Evolutionary conservation across 2,329 filamentous ascomycete species (phyloP).

Genomic region (Xylariaceae sp.): DNA sequence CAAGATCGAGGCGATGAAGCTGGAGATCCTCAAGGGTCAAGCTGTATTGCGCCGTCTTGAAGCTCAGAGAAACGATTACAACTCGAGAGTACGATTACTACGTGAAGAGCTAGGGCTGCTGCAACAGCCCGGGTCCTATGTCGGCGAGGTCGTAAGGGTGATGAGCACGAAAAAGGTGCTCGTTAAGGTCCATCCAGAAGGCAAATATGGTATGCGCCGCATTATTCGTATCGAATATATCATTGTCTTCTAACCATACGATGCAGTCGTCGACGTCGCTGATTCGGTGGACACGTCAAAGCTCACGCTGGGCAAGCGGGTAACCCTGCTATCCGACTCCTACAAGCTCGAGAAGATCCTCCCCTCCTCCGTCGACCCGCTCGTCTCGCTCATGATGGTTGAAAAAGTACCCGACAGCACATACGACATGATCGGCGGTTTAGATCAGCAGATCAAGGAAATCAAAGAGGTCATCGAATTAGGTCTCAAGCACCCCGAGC

Average conservation of each 20-base stretch:
- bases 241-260: slow-evolving; percentile 21
- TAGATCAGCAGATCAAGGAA: slow-evolving; percentile 99
- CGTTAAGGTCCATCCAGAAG: slow-evolving; percentile 97
- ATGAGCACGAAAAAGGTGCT: slow-evolving; percentile 99
- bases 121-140: slow-evolving; percentile 96
- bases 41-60: slow-evolving; percentile 90
- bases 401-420: slow-evolving; percentile 99
- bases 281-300: slow-evolving; percentile 93
- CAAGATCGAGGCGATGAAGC: slow-evolving; percentile 99
- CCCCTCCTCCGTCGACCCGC: slow-evolving; percentile 93
- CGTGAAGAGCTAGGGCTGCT: slow-evolving; percentile 92
- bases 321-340: slow-evolving; percentile 91
- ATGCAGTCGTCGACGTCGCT: slow-evolving; percentile 84
- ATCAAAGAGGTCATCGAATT: slow-evolving; percentile 99
- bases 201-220: slow-evolving; percentile 79
- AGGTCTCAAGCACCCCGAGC: slow-evolving; percentile 93
- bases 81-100: slow-evolving; percentile 90
- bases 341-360: slow-evolving; percentile 99
- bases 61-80: slow-evolving; percentile 98
- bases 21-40: slow-evolving; percentile 99
- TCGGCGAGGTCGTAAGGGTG: slow-evolving; percentile 99
- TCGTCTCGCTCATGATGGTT: slow-evolving; percentile 99
- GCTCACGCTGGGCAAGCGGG: slow-evolving; percentile 94
- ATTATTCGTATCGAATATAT: background rate
- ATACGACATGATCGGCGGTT: slow-evolving; percentile 99